Conservation (phyloP, 1,284 basidiomycete genomes). For the Mycena citricolor region DNA sequence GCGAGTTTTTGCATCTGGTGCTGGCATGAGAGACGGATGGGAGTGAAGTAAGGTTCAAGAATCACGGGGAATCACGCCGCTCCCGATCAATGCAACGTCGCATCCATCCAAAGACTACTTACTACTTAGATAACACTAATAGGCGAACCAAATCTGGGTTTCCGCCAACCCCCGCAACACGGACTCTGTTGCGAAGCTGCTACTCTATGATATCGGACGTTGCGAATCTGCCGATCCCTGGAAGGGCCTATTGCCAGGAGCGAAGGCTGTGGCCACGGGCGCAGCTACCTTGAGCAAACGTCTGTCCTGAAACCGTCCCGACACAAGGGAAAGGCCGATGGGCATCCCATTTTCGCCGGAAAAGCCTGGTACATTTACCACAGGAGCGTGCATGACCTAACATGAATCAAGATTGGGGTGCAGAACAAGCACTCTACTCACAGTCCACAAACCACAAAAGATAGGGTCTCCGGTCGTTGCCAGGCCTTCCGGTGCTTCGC, state of each 20-base stretch:
- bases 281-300: slow-evolving; percentile 18
- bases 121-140: no score
- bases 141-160: no score
- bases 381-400: slow-evolving; percentile 22
- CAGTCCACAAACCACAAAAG: slow-evolving; percentile 24
- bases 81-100: no score
- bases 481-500: slow-evolving; percentile 22
- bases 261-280: slow-evolving; percentile 19
- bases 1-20: slow-evolving; percentile 52
- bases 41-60: slow-evolving; percentile 11
- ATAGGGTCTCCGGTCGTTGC: slow-evolving; percentile 18
- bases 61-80: no score
- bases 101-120: no score
- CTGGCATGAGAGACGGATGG: slow-evolving; percentile 40
- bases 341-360: slow-evolving; percentile 23
- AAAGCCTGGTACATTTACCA: slow-evolving; percentile 25
- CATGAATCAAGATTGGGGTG: not conserved
- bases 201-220: no score
- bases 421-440: slow-evolving; percentile 1
- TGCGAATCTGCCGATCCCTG: no score
- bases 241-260: no score
- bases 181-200: no score
- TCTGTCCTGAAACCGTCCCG: slow-evolving; percentile 20
- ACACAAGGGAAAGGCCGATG: slow-evolving; percentile 22
- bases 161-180: no score